These are phyloP conservation scores for Castanea mollissima DNA, from an alignment of 306 rosid genomes.

Conservation along the genomic window DNA sequence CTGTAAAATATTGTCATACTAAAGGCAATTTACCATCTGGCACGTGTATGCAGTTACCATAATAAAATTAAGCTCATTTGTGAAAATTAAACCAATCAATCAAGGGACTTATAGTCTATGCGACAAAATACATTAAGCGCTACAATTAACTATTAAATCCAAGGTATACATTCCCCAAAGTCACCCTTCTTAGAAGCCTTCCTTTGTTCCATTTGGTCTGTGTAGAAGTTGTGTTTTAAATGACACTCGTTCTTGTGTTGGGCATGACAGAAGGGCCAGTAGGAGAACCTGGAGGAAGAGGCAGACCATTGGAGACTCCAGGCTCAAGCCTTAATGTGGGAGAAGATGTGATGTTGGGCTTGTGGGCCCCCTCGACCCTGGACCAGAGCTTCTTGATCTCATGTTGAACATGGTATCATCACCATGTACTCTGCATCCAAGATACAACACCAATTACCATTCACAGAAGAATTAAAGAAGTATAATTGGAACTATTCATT, in stretches of 20 bases:
- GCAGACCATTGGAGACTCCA: slow-evolving; percentile 77
- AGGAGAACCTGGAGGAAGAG: slow-evolving; percentile 95
- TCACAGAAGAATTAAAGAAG: slow-evolving; percentile 17
- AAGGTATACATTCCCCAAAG: slow-evolving; percentile 89
- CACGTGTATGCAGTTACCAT: neutral
- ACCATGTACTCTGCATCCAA: slow-evolving; percentile 49
- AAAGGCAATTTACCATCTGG: neutral
- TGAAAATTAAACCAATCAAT: too few species aligned
- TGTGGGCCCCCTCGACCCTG: neutral
- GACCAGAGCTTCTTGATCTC: slow-evolving; percentile 78
- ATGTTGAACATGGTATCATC: slow-evolving; percentile 44
- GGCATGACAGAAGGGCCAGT: slow-evolving; percentile 71
- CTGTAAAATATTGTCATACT: neutral
- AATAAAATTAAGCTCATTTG: neutral
- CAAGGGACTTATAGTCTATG: too few species aligned
- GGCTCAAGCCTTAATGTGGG: too few species aligned
- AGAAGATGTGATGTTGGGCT: too few species aligned
- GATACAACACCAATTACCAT: slow-evolving; percentile 25
- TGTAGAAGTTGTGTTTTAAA: slow-evolving; percentile 35
- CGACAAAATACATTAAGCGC: neutral
- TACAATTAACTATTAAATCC: slow-evolving; percentile 78
- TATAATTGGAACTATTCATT: neutral
- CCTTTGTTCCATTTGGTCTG: slow-evolving; percentile 89
- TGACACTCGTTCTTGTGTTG: slow-evolving; percentile 29
- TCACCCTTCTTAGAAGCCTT: slow-evolving; percentile 88